Percentiles rank a stretch among this genome's conserved stretches.
These are phyloP conservation scores for Lachancea thermotolerans DNA, from an alignment of 805 yeast species.

Conservation along the genomic window DNA sequence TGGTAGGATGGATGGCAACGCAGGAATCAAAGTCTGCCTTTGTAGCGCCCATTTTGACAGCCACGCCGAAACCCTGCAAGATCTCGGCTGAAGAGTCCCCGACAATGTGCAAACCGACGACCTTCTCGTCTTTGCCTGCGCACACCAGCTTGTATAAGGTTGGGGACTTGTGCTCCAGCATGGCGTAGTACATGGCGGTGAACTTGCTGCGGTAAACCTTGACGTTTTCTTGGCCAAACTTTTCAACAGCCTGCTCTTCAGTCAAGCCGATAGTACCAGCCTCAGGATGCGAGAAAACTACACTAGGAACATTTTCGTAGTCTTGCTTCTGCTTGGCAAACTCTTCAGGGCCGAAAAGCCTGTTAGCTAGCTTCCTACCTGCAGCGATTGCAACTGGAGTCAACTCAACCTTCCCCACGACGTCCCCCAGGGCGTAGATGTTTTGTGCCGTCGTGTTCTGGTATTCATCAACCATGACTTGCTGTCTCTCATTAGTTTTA, in stretches of 20 bases:
- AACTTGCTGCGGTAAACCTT: conserved; percentile 79
- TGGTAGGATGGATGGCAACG: conserved; percentile 98
- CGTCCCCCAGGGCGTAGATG: conserved; percentile 88
- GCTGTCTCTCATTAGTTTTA: conserved; percentile 49
- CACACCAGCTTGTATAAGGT: conserved; percentile 79
- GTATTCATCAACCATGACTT: conserved; percentile 76
- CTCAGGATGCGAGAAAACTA: conserved; percentile 97
- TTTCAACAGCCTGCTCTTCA: conserved; percentile 66
- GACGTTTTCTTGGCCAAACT: conserved; percentile 74
- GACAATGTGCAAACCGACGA: conserved; percentile 88
- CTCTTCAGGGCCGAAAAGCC: conserved; percentile 76
- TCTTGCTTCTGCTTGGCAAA: conserved; percentile 76
- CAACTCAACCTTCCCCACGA: conserved; percentile 84
- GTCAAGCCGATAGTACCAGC: conserved; percentile 89
- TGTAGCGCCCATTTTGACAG: conserved; percentile 98
- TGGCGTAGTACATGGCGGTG: conserved; percentile 89
- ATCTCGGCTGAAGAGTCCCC: conserved; percentile 92
- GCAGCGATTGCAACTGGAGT: conserved; percentile 99
- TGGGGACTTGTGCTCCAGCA: conserved; percentile 74
- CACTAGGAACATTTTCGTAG: conserved; percentile 83
- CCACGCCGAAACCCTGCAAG: conserved; percentile 97
- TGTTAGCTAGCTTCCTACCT: conserved; percentile 87
- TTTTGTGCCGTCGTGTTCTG: conserved; percentile 70
- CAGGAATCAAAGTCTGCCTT: conserved; percentile 90
- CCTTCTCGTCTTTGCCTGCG: conserved; percentile 80